Evolutionary conservation across 2,329 filamentous ascomycete species (phyloP).

Genomic region (Ceratocystis diversiconidia): DNA sequence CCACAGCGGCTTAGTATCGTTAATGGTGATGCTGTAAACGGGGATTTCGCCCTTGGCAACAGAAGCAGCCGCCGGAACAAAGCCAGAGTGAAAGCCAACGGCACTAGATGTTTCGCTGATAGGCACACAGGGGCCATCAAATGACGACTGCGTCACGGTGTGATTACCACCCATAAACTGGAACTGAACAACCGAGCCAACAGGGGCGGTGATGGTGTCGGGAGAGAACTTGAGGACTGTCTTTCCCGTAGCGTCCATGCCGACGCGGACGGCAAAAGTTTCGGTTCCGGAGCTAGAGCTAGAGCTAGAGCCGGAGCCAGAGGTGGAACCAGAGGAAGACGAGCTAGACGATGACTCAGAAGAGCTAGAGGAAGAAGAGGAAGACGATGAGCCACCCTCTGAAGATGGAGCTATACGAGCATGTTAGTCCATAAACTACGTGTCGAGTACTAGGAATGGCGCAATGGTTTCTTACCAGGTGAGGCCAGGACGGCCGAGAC

Average conservation of each 20-base stretch:
- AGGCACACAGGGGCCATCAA: slow-evolving; percentile 45
- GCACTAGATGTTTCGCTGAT: slow-evolving; percentile 39
- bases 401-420: not conserved
- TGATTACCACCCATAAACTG: slow-evolving; percentile 57
- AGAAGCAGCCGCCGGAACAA: slow-evolving; percentile 46
- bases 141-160: slow-evolving; percentile 65
- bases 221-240: slow-evolving; percentile 47
- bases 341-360: not conserved
- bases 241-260: slow-evolving; percentile 36
- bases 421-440: not conserved
- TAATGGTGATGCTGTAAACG: slow-evolving; percentile 58
- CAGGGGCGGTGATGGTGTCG: slow-evolving; percentile 49
- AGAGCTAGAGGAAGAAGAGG: not conserved
- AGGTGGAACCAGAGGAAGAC: not conserved
- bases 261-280: slow-evolving; percentile 41
- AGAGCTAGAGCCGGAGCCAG: not conserved
- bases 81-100: slow-evolving; percentile 52
- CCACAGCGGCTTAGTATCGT: slow-evolving; percentile 59
- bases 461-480: slow-evolving; percentile 1
- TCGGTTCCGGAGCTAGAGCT: slow-evolving; percentile 4
- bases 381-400: not conserved
- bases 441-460: not conserved
- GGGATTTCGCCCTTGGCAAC: slow-evolving; percentile 38
- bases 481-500: slow-evolving; percentile 28
- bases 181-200: slow-evolving; percentile 55